Percentiles rank a stretch among this genome's conserved stretches.
Conservation (phyloP, 495 filamentous ascomycete species). For the Peziza echinospora region DNA sequence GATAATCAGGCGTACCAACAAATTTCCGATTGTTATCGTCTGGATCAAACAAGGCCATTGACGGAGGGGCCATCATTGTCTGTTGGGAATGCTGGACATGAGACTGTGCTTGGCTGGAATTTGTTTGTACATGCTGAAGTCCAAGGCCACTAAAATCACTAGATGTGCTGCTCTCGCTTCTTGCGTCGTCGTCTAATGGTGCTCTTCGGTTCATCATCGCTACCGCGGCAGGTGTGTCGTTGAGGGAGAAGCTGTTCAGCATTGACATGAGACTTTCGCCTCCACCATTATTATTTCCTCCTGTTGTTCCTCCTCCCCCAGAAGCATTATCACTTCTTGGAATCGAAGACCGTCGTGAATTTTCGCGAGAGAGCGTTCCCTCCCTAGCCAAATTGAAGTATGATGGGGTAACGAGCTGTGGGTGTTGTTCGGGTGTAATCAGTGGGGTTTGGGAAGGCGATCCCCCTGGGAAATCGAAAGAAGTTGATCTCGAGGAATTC, state of each 20-base stretch:
- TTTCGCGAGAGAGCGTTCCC: slow-evolving; percentile 42
- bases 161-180: slow-evolving; percentile 28
- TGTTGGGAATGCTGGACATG: slow-evolving; percentile 34
- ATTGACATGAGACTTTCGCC: slow-evolving; percentile 69
- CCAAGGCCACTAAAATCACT: slow-evolving; percentile 20
- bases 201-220: slow-evolving; percentile 21
- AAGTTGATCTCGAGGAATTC: slow-evolving; percentile 83
- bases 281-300: slow-evolving; percentile 75
- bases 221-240: slow-evolving; percentile 27
- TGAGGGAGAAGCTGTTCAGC: slow-evolving; percentile 63
- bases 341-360: slow-evolving; percentile 58
- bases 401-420: slow-evolving; percentile 56
- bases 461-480: slow-evolving; percentile 67
- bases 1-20: slow-evolving; percentile 91
- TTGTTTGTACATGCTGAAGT: slow-evolving; percentile 19
- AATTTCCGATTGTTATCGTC: slow-evolving; percentile 84
- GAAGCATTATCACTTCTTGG: slow-evolving; percentile 79
- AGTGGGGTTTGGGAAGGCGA: slow-evolving; percentile 40
- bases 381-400: slow-evolving; percentile 71
- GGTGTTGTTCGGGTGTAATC: slow-evolving; percentile 56
- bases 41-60: slow-evolving; percentile 90
- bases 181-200: slow-evolving; percentile 37
- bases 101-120: slow-evolving; percentile 15
- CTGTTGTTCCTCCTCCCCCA: no score
- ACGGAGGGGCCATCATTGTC: slow-evolving; percentile 87